phyloP scores from a whole-genome alignment of 1,284 basidiomycete genomes.

The Cryptococcus sp. region DNA sequence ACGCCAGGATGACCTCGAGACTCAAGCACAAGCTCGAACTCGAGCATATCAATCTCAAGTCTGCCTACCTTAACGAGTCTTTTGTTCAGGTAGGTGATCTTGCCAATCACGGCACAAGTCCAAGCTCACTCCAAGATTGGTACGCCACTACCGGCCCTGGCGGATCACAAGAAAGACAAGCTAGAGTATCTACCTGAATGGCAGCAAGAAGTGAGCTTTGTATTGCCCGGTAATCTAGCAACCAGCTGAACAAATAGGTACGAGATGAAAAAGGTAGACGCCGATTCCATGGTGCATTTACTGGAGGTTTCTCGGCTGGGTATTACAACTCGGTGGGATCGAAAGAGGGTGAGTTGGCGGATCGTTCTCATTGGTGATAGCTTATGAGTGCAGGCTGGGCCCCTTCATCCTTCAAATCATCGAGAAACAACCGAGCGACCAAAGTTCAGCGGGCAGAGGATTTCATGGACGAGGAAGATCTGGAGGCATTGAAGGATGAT shows the following conservation, averaged over 20 bases:
- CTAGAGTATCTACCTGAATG: slow-evolving; percentile 93
- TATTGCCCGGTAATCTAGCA: not conserved
- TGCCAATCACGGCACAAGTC: slow-evolving; percentile 6
- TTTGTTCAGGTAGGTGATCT: slow-evolving; percentile 69
- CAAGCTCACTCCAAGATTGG: slow-evolving; percentile 61
- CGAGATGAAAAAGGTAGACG: slow-evolving; percentile 90
- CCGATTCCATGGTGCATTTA: slow-evolving; percentile 94
- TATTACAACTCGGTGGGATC: slow-evolving; percentile 96
- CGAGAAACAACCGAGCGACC: slow-evolving; percentile 62
- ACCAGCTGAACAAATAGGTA: slow-evolving; percentile 54
- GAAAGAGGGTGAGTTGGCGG: slow-evolving; percentile 69
- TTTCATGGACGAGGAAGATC: slow-evolving; percentile 98
- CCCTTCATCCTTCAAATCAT: slow-evolving; percentile 85
- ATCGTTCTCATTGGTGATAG: not conserved
- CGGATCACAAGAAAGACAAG: slow-evolving; percentile 74
- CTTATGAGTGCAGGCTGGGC: slow-evolving; percentile 69
- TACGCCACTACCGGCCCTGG: slow-evolving; percentile 82
- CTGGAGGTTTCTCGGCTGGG: slow-evolving; percentile 94
- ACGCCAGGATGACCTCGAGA: slow-evolving; percentile 50
- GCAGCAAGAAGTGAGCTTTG: slow-evolving; percentile 81
- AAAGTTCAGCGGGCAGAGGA: slow-evolving; percentile 71
- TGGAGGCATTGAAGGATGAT: slow-evolving; percentile 71
- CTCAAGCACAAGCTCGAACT: slow-evolving; percentile 66
- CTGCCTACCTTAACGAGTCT: slow-evolving; percentile 74
- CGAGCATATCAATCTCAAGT: slow-evolving; percentile 67